These are phyloP conservation scores for Lobosporangium transversale DNA, from an alignment of 192 early-diverging fungal species.

Conservation along the genomic window DNA sequence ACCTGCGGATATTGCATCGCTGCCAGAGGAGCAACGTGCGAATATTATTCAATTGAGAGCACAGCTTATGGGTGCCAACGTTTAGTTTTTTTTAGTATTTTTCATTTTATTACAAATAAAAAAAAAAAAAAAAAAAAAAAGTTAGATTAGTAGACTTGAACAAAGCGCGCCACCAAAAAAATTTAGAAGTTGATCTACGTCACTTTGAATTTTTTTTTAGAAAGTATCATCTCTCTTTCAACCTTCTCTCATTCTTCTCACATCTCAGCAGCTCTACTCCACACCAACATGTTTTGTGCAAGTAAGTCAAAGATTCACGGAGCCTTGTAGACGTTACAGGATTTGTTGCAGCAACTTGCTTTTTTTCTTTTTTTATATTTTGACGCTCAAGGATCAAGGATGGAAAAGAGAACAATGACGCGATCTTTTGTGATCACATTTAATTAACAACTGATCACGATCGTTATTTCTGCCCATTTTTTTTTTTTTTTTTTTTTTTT, in stretches of 20 bases:
- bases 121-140: background rate
- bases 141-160: background rate
- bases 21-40: slow-evolving; percentile 82
- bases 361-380: too few species aligned
- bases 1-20: slow-evolving; percentile 78
- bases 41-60: slow-evolving; percentile 70
- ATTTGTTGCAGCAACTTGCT: too few species aligned
- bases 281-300: slow-evolving; percentile 53
- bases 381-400: too few species aligned
- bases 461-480: background rate
- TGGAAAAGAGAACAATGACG: too few species aligned
- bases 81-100: background rate
- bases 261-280: slow-evolving; percentile 22
- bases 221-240: background rate
- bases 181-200: background rate
- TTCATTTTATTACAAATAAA: background rate
- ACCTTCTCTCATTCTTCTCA: background rate
- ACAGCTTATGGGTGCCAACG: slow-evolving; percentile 36
- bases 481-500: background rate
- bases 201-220: background rate
- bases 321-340: too few species aligned
- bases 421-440: too few species aligned
- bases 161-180: background rate
- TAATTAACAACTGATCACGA: too few species aligned
- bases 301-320: slow-evolving; percentile 51